These are phyloP conservation scores for Boletus holoroseus DNA, from an alignment of 1,284 basidiomycete species.

Conservation along the genomic window DNA sequence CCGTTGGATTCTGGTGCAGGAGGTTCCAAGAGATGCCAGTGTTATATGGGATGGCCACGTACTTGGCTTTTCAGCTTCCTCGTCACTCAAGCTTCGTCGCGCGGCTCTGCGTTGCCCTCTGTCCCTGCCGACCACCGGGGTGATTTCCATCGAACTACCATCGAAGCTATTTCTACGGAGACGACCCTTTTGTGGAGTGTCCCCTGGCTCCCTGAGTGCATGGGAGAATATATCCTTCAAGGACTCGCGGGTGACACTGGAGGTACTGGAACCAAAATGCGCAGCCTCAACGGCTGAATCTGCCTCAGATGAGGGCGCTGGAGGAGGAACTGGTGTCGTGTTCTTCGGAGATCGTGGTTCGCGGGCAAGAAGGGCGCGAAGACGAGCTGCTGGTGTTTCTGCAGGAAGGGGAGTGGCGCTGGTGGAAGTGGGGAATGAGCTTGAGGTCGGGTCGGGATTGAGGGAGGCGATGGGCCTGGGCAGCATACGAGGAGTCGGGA, in stretches of 20 bases:
- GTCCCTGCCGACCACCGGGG: constrained; percentile 43
- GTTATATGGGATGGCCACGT: constrained; percentile 28
- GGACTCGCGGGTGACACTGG: constrained; percentile 51
- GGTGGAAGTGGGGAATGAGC: constrained; percentile 7
- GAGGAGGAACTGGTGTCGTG: constrained; percentile 32
- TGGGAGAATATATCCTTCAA: constrained; percentile 59
- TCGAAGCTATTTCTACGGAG: constrained; percentile 51
- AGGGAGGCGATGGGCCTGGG: constrained; percentile 22
- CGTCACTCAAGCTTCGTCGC: constrained; percentile 59
- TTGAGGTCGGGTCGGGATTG: constrained; percentile 21
- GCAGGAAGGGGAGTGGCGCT: constrained; percentile 26
- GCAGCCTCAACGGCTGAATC: constrained; percentile 59
- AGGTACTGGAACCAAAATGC: constrained; percentile 37
- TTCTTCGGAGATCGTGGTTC: constrained; percentile 37
- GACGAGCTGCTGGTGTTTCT: constrained; percentile 47
- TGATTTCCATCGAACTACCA: constrained; percentile 54
- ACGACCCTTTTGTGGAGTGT: constrained; percentile 50
- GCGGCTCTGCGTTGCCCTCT: constrained; percentile 47
- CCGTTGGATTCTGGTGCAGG: constrained; percentile 29
- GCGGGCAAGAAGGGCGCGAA: constrained; percentile 51
- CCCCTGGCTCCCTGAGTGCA: constrained; percentile 55
- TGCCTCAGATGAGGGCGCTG: constrained; percentile 43
- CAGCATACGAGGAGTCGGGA: constrained; percentile 46
- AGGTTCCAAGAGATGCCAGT: constrained; percentile 6
- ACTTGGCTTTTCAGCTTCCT: constrained; percentile 58